phyloP scores from a whole-genome alignment of 2,329 filamentous ascomycete genomes.

The Colletotrichum endophyticum region DNA sequence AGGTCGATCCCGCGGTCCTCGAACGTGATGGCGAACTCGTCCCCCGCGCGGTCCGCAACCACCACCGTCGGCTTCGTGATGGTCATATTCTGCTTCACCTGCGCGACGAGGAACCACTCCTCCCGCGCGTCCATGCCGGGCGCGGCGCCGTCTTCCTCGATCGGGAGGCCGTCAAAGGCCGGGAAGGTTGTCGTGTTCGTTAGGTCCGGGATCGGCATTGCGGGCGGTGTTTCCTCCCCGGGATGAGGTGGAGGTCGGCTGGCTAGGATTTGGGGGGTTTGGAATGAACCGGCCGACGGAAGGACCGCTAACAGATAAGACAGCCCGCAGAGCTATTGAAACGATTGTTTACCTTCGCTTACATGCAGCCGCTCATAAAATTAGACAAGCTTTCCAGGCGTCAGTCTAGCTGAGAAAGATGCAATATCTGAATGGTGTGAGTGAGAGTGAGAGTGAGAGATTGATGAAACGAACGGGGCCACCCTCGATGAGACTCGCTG shows the following conservation, averaged over 20 bases:
- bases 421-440: background rate
- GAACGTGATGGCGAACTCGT: constrained; percentile 51
- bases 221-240: background rate
- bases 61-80: constrained; percentile 56
- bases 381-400: background rate
- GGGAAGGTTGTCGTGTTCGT: constrained; percentile 36
- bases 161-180: constrained; percentile 34
- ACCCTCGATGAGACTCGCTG: background rate
- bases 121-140: constrained; percentile 21
- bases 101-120: constrained; percentile 44
- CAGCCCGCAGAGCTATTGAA: background rate
- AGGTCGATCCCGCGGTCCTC: constrained; percentile 41
- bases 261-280: background rate
- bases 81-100: constrained; percentile 51
- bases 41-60: constrained; percentile 40
- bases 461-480: background rate
- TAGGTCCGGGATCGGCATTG: constrained; percentile 33
- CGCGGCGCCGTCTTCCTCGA: background rate
- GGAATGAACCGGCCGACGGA: background rate
- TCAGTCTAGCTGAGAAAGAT: background rate
- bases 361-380: background rate
- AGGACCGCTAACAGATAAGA: background rate
- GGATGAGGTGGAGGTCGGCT: background rate
- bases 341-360: background rate
- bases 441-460: constrained; percentile 1